These are phyloP conservation scores for Gynandropsis gynandra DNA, from an alignment of 345 rosid species.

Conservation along the genomic window DNA sequence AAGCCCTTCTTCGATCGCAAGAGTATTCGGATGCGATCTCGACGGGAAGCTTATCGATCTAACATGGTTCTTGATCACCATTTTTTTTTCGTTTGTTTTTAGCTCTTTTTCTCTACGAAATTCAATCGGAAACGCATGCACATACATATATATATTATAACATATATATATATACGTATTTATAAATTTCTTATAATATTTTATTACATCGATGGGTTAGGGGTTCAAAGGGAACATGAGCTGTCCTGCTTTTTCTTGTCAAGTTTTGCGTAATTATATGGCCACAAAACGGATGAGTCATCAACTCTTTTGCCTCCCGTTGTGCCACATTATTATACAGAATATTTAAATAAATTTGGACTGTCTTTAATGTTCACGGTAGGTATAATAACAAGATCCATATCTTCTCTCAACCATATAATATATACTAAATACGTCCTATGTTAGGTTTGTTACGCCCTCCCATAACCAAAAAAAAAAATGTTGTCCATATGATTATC, in stretches of 20 bases:
- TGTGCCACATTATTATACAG: slow-evolving; percentile 39
- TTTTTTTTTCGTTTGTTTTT: slow-evolving; percentile 12
- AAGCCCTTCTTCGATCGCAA: slow-evolving; percentile 41
- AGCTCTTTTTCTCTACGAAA: background rate
- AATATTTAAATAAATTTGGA: slow-evolving; percentile 11
- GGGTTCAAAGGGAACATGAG: no score
- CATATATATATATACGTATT: no score
- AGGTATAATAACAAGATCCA: slow-evolving; percentile 36
- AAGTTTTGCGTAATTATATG: slow-evolving; percentile 23
- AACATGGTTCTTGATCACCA: slow-evolving; percentile 35
- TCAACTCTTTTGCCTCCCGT: slow-evolving; percentile 34
- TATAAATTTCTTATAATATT: no score
- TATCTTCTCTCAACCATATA: slow-evolving; percentile 25
- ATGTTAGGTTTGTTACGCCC: no score
- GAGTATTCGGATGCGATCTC: slow-evolving; percentile 58
- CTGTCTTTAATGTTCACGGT: slow-evolving; percentile 6
- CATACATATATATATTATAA: no score
- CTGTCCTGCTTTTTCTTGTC: slow-evolving; percentile 31
- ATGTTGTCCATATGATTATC: no score
- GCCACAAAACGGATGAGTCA: slow-evolving; percentile 32
- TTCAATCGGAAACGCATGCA: background rate
- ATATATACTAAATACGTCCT: no score
- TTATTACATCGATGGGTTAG: no score
- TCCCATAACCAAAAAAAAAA: no score
- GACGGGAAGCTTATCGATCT: slow-evolving; percentile 74